Base-by-base conservation (phyloP, 345 rosid species). In the Salix caprea region DNA sequence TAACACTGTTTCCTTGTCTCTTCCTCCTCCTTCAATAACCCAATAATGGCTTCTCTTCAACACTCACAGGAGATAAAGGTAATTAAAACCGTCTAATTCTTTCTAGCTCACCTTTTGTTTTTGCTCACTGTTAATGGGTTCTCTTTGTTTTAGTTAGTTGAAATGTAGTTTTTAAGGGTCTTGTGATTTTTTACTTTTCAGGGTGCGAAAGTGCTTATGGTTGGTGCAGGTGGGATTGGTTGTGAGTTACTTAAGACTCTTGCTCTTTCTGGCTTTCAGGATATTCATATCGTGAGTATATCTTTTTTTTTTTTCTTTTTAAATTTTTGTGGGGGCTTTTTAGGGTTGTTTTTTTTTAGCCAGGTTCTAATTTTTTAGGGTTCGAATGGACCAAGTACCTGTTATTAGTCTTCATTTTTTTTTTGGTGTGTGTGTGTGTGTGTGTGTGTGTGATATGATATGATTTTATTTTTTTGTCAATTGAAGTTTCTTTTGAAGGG, bases 221-320 rank as follows among this genome's bases (percentile, higher is more conserved):
- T 96, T 67, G 99, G 99, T 42, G 99, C 99, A 5, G 99, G 99
- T 64, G 97, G 99, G 46, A 94, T 96, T 81, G 99, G 99, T 50
- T 94, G 99, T 78, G 99, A 96, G 91, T 86, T 96, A 62, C 96
- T 96, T 23, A 96, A 96, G 87, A 94, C 97, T 74, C 97, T 96
- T 32, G 94, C 92, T 79, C 98, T 96, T 65, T 90, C 99, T 67
- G 97, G 96, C 42, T 96, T 96, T 84, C 80, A 82, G 42, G 97
- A 96, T 75, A 92, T 96, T 76, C 98, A 96, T 89, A 92, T 96
- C 48, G 99, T 96, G 80, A 90, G 97, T 82, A 66, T 39, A 56
- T 72, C 23, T 18, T 62, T n/a, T 67, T 5, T 28, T 36, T 66
- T 65, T 26, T 71, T 28, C 68, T 56, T 5, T 62, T 3, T 54